Percentiles rank a stretch among this genome's conserved stretches.
These are phyloP conservation scores for Suhomyces panamericanus DNA, from an alignment of 1,139 yeast genomes.

Conservation along the genomic window DNA sequence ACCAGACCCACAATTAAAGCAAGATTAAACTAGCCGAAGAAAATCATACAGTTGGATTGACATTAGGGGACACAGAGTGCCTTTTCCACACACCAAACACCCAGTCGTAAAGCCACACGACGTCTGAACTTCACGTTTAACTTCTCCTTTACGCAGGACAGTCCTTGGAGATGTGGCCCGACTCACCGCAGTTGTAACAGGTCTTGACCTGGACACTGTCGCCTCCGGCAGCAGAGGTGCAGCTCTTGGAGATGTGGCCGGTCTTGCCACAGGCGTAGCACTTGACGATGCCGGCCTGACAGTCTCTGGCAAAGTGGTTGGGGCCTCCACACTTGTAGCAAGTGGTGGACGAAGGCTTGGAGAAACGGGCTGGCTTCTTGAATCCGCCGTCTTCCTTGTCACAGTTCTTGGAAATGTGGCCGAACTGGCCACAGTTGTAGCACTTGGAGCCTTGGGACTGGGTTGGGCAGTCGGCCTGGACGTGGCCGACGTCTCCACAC, in stretches of 20 bases:
- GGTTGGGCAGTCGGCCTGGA: slow-evolving; percentile 65
- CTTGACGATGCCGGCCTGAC: slow-evolving; percentile 72
- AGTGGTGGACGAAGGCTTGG: slow-evolving; percentile 45
- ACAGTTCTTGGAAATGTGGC: slow-evolving; percentile 82
- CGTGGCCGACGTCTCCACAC: slow-evolving; percentile 75
- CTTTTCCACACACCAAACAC: slow-evolving; percentile 4
- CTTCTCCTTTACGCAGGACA: slow-evolving; percentile 54
- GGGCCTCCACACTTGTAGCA: slow-evolving; percentile 95
- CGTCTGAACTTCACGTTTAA: background rate
- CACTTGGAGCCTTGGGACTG: slow-evolving; percentile 52
- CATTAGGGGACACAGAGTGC: slow-evolving; percentile 5
- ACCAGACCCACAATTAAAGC: slow-evolving; percentile 6
- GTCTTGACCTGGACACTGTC: slow-evolving; percentile 44
- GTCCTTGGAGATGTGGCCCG: slow-evolving; percentile 49
- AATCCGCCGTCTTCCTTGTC: slow-evolving; percentile 33
- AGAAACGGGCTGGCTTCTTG: slow-evolving; percentile 18
- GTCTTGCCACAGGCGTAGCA: slow-evolving; percentile 92
- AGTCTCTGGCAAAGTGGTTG: slow-evolving; percentile 89
- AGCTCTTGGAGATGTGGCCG: slow-evolving; percentile 87
- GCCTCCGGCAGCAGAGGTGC: slow-evolving; percentile 53
- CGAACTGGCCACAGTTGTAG: slow-evolving; percentile 67
- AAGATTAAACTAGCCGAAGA: slow-evolving; percentile 7
- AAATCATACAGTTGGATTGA: slow-evolving; percentile 5
- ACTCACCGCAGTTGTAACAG: slow-evolving; percentile 52
- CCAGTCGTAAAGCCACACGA: background rate